Base-by-base conservation (phyloP, 495 filamentous ascomycete genomes). In the Daldinia concentrica region DNA sequence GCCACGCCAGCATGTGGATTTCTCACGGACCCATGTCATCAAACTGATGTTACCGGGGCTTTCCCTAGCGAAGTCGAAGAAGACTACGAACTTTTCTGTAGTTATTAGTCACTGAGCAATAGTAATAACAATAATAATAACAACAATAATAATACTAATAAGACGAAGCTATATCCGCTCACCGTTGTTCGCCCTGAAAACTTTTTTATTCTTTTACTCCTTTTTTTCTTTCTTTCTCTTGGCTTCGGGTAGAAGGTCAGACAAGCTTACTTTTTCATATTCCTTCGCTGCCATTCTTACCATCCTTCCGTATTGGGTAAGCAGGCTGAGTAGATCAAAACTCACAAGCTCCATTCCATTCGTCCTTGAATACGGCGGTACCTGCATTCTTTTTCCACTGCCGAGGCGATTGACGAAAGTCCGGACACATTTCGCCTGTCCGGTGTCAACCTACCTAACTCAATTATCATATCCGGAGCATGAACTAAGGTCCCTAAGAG, bases 231-330 rank as follows among this genome's bases (percentile, higher is more conserved):
- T 37, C 30, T 19, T 22, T 22, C 17, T 17, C 39, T 64, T 68
- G 27, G 34, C 24, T 45, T 55, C 63, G 22, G 48, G 70, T 68
- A 56, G 22, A 62, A 37, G 61, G 65, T 68, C 65, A 61, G 65
- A 73, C 65, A 61, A 68, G 70, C 70, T 68, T 64, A 68, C 69
- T 65, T 72, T 58, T 64, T 34, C 56, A 59, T 62, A 19, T 57
- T 36, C 54, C 29, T 37, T 34, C 62, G 65, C 56, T 62, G 61
- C 29, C 9, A 58, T 62, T 68, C 50, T 73, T 73, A 68, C 57
- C 29, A 69, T 73, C 70, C 70, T 68, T 65, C 61, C 43, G 27
- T 7, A 68, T 64, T 37, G 41, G 34, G 64, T 17, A 41, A 68
- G 59, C 27, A 48, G 57, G 70, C 70, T 73, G 70, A 73, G 64